Base-by-base conservation (phyloP, 176 grass and related monocot species). In the Phragmites australis region DNA sequence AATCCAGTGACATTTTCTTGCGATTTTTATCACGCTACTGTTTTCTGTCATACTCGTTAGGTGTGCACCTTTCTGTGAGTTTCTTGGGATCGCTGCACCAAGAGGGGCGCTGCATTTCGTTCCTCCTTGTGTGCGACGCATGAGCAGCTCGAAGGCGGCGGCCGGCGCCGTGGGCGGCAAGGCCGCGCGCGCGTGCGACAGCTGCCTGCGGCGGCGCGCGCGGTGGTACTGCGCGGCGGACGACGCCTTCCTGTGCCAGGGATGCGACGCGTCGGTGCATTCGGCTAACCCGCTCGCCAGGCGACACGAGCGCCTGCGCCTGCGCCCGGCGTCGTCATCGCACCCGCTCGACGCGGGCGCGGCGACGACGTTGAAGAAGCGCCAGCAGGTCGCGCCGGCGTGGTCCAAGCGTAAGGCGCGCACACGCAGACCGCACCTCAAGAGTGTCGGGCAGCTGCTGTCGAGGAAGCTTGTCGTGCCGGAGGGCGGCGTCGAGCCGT, bases 211-310 rank as follows among this genome's bases (percentile, higher is more conserved):
- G 15, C 83, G 88, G 41, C 90, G 96, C 6, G 96, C 92, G 78
- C 90, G 92, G 64, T 98, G 96, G 96, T 98, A 93, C 54, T 98
- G 96, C 80, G 92, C 83, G 8, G 92, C 95, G 0, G 92, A 98
- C 73, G 90, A 94, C 54, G 95, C 92, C 1, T 98, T 98, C 83
- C 84, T 98, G 19, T 98, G 95, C 81, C 95, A 91, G 88, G 71
- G 47, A 3, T 98, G 95, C 61, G 95, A 98, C 83, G 75, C 88
- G 32, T 93, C 92, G 9, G 95, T 98, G 80, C 95, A 98, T 88
- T 93, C 92, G 21, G 95, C 90, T 13, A 94, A 98, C 53, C 71
- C 90, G 52, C 88, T 98, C 57, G 95, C 92, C 2, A 64, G 88
- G 81, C 88, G 95, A 40, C 95, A 98, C 74, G 81, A 94, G 17